Conservation (phyloP, 2,329 filamentous ascomycete genomes). For the Diplodia corticola region DNA sequence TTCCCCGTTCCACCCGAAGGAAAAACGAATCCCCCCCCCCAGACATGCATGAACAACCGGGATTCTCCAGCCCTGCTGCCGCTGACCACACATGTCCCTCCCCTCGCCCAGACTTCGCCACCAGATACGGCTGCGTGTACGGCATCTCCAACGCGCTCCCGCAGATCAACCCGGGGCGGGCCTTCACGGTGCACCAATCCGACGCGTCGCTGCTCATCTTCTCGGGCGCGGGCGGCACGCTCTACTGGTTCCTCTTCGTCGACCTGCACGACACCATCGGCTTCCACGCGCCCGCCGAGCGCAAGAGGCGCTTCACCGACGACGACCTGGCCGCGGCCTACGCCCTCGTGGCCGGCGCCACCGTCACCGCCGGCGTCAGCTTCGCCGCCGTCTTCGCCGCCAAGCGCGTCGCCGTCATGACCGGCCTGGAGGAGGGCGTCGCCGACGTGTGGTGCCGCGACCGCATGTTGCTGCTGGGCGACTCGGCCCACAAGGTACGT, state of each 20-base stretch:
- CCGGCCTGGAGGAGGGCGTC: conserved; percentile 41
- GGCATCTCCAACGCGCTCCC: neutral
- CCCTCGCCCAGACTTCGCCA: conserved; percentile 13
- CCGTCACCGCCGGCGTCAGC: conserved; percentile 31
- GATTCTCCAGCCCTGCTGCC: no score
- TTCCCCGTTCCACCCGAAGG: neutral
- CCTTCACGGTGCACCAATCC: conserved; percentile 22
- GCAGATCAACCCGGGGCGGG: conserved; percentile 11
- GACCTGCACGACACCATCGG: conserved; percentile 30
- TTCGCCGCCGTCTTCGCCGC: conserved; percentile 40
- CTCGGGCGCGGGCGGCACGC: conserved; percentile 26
- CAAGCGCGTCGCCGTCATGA: conserved; percentile 27
- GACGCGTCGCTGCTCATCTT: conserved; percentile 25
- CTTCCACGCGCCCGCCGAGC: conserved; percentile 26
- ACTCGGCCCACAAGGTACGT: conserved; percentile 46
- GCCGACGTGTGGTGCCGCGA: conserved; percentile 42
- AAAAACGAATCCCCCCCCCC: neutral
- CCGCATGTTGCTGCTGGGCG: conserved; percentile 44
- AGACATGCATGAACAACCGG: neutral
- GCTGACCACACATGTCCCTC: conserved; percentile 18
- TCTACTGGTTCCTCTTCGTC: conserved; percentile 31
- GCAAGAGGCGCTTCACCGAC: conserved; percentile 36
- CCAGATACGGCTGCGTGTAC: conserved; percentile 18
- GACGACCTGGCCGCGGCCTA: conserved; percentile 35
- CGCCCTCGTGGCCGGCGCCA: conserved; percentile 30